A percentile compares a stretch with the other conserved stretches of the same genome.
These are phyloP conservation scores for Trametes elegans DNA, from an alignment of 768 basidiomycete genomes.

Conservation along the genomic window DNA sequence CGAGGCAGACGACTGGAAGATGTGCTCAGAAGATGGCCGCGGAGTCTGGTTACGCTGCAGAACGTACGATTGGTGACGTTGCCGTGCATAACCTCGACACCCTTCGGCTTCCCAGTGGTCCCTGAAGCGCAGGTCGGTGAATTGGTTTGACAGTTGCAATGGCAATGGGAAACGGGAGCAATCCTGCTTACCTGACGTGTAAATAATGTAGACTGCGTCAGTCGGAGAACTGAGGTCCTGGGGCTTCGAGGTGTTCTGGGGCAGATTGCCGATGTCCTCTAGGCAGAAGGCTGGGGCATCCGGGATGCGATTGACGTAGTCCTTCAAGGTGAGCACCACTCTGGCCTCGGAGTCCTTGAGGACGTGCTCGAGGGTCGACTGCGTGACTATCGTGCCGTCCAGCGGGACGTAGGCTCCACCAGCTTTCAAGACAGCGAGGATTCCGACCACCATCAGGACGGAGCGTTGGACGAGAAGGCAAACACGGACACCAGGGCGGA, in stretches of 20 bases:
- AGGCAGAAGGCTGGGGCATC: slow-evolving; percentile 22
- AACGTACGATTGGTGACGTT: slow-evolving; percentile 57
- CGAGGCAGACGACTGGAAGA: slow-evolving; percentile 38
- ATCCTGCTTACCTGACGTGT: slow-evolving; percentile 53
- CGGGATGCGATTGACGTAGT: slow-evolving; percentile 24
- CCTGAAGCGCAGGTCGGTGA: slow-evolving; percentile 30
- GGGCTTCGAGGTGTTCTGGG: slow-evolving; percentile 28
- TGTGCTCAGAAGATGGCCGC: background rate
- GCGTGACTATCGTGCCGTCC: slow-evolving; percentile 57
- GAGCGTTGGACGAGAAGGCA: slow-evolving; percentile 55
- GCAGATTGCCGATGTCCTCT: slow-evolving; percentile 19
- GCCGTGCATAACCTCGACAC: slow-evolving; percentile 56
- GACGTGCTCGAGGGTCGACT: slow-evolving; percentile 51
- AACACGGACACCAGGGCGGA: slow-evolving; percentile 49
- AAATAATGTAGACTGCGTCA: slow-evolving; percentile 57
- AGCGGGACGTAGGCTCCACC: slow-evolving; percentile 60
- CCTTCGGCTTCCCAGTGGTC: slow-evolving; percentile 58
- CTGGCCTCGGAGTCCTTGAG: slow-evolving; percentile 43
- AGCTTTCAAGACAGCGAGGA: slow-evolving; percentile 54
- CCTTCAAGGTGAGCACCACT: slow-evolving; percentile 41
- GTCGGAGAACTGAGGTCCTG: slow-evolving; percentile 34
- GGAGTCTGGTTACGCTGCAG: background rate
- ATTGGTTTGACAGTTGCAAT: too few species aligned
- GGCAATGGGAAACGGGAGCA: background rate
- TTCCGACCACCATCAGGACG: slow-evolving; percentile 50